These are phyloP conservation scores for Hypomontagnella submonticulosa DNA, from an alignment of 495 filamentous ascomycete genomes.

Conservation along the genomic window DNA sequence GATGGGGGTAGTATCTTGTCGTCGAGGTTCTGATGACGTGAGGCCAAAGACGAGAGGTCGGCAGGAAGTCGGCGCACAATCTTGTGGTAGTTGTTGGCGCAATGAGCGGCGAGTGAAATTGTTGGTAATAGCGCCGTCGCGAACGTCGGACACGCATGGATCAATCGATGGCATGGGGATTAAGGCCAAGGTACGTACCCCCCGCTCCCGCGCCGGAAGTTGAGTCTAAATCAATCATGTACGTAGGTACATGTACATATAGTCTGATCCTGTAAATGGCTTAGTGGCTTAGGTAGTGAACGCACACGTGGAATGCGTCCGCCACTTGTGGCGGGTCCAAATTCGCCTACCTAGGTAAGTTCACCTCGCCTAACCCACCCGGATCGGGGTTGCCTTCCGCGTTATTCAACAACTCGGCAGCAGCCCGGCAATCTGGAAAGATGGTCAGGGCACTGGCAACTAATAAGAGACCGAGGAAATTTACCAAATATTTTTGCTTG, in stretches of 20 bases:
- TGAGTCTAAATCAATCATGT: not conserved
- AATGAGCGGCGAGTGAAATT: slow-evolving; percentile 2
- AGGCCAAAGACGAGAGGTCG: not conserved
- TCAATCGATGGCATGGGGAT: not conserved
- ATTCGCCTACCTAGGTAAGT: too few species aligned
- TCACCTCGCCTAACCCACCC: not conserved
- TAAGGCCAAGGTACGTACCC: not conserved
- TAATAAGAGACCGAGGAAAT: not conserved
- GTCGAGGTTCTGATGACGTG: not conserved
- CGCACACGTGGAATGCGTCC: too few species aligned
- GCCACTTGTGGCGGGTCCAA: too few species aligned
- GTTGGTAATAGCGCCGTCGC: slow-evolving; percentile 22
- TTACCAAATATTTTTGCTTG: slow-evolving; percentile 19
- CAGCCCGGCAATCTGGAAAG: slow-evolving; percentile 11
- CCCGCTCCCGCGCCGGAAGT: too few species aligned
- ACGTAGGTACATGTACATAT: not conserved
- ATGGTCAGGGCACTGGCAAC: too few species aligned
- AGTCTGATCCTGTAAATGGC: not conserved
- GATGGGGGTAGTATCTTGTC: slow-evolving; percentile 17
- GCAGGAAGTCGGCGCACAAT: slow-evolving; percentile 4
- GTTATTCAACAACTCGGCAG: not conserved
- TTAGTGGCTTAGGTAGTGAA: too few species aligned
- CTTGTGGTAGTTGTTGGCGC: not conserved
- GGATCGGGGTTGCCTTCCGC: slow-evolving; percentile 4
- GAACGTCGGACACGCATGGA: slow-evolving; percentile 12